Percentiles rank a stretch among this genome's conserved stretches.
phyloP scores from a whole-genome alignment of 2,329 filamentous ascomycete species.

The Catunica adiposa region DNA sequence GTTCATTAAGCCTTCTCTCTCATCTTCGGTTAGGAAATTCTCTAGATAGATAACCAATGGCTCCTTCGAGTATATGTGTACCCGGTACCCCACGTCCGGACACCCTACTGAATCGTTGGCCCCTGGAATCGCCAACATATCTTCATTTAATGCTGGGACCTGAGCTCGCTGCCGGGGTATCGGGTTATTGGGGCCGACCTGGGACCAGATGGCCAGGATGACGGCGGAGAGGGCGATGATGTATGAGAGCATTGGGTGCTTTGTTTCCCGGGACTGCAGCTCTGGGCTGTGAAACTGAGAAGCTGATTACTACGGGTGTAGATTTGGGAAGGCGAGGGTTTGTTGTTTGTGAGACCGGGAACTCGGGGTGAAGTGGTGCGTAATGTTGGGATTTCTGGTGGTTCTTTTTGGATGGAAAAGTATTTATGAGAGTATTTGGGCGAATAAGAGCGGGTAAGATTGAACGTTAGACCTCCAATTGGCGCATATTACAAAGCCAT shows the following conservation, averaged over 20 bases:
- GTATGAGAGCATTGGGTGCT: not conserved
- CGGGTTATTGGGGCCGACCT: conserved; percentile 25
- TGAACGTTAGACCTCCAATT: no score
- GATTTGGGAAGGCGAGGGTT: no score
- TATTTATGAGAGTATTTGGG: no score
- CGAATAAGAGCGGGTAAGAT: no score
- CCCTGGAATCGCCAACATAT: conserved; percentile 32
- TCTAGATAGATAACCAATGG: conserved; percentile 34
- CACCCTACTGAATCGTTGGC: conserved; percentile 25
- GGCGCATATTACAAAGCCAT: no score
- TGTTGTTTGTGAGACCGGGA: no score
- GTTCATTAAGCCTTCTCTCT: conserved; percentile 26
- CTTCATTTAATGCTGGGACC: conserved; percentile 32
- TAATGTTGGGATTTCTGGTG: no score
- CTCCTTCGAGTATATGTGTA: conserved; percentile 24
- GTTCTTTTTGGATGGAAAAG: no score
- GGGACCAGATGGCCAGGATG: conserved; percentile 26
- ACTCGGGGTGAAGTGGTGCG: no score
- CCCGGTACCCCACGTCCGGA: conserved; percentile 26
- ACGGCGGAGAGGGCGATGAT: conserved; percentile 25
- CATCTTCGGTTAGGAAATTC: conserved; percentile 28
- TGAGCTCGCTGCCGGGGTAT: conserved; percentile 22
- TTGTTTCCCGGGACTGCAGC: not conserved
- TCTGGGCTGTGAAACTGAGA: no score
- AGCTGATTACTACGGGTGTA: no score